These are phyloP conservation scores for Lepidopterella palustris DNA, from an alignment of 495 filamentous ascomycete genomes.

Conservation along the genomic window DNA sequence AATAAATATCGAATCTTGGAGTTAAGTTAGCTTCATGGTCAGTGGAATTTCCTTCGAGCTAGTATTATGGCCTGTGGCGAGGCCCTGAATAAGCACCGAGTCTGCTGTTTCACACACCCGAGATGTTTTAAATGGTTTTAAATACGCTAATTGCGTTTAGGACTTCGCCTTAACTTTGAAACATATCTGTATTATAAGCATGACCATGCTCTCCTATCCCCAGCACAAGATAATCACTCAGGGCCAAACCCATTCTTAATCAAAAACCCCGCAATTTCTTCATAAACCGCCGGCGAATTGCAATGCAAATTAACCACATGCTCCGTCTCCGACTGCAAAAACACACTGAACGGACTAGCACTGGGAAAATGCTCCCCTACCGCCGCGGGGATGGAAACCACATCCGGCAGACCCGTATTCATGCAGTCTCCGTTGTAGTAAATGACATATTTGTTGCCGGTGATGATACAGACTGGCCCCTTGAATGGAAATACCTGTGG, in stretches of 20 bases:
- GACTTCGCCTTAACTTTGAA: too few species aligned
- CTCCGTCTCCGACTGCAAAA: conserved; percentile 45
- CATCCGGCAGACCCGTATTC: conserved; percentile 31
- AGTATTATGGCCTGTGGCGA: too few species aligned
- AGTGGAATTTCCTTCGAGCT: too few species aligned
- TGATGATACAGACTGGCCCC: conserved; percentile 46
- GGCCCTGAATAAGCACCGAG: too few species aligned
- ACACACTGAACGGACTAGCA: conserved; percentile 39
- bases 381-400: conserved; percentile 40
- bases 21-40: too few species aligned
- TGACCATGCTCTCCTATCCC: too few species aligned
- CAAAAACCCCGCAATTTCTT: conserved; percentile 36
- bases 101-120: too few species aligned
- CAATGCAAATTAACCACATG: conserved; percentile 50
- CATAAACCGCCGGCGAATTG: conserved; percentile 42
- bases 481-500: conserved; percentile 35
- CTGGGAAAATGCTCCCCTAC: conserved; percentile 40
- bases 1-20: too few species aligned
- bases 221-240: too few species aligned
- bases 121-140: too few species aligned
- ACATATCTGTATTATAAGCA: background rate
- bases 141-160: too few species aligned
- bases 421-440: conserved; percentile 51
- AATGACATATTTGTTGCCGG: conserved; percentile 43
- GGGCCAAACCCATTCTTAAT: conserved; percentile 27